Percentiles rank a stretch among this genome's conserved stretches.
phyloP scores from a whole-genome alignment of 495 filamentous ascomycete genomes.

The Diplogelasinospora grovesii region DNA sequence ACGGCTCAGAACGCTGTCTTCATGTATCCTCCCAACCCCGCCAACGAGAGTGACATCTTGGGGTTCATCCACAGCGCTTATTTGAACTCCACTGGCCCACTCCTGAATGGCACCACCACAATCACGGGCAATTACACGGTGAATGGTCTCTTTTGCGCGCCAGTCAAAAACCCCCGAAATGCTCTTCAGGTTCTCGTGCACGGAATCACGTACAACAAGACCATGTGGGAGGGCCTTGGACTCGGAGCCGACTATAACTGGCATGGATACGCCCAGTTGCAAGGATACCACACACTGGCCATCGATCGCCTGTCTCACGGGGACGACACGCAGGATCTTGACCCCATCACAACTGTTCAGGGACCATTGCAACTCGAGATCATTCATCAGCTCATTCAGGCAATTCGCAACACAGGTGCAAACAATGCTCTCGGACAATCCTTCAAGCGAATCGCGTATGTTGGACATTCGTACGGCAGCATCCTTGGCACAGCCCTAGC shows the following conservation, averaged over 20 bases:
- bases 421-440: background rate
- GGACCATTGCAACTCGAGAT: constrained; percentile 10
- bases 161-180: background rate
- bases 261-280: constrained; percentile 3
- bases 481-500: constrained; percentile 8
- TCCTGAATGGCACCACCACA: background rate
- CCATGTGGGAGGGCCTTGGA: constrained; percentile 8
- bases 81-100: no score
- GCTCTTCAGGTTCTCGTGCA: constrained; percentile 18
- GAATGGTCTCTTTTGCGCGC: constrained; percentile 8
- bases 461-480: constrained; percentile 15
- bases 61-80: background rate
- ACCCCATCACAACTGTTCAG: constrained; percentile 12
- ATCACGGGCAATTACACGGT: constrained; percentile 1
- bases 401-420: background rate
- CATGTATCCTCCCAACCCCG: no score
- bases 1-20: no score
- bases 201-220: constrained; percentile 16
- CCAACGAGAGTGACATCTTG: background rate
- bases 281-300: constrained; percentile 17
- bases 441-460: constrained; percentile 6
- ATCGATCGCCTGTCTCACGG: constrained; percentile 16
- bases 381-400: constrained; percentile 3
- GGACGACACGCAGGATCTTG: background rate
- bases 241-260: constrained; percentile 9